These are phyloP conservation scores for Plectosphaerella plurivora DNA, from an alignment of 2,329 filamentous ascomycete genomes.

Conservation along the genomic window DNA sequence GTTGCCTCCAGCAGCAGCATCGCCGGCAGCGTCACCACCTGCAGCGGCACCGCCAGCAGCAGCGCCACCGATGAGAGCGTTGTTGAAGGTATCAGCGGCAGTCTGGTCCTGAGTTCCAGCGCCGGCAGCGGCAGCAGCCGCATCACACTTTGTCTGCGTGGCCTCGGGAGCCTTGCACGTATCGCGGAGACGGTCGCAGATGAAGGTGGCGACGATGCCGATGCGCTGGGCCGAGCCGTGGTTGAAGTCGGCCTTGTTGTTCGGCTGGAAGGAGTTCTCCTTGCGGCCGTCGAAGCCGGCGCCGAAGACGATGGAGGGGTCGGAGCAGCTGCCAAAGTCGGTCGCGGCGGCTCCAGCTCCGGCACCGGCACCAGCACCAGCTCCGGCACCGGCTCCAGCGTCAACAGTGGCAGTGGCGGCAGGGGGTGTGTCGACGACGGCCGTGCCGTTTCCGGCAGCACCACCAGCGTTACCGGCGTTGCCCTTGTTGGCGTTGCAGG, in stretches of 20 bases:
- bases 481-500: background rate
- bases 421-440: constrained; percentile 8
- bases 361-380: background rate
- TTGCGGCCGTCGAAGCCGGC: constrained; percentile 41
- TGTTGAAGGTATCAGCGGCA: constrained; percentile 20
- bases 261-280: constrained; percentile 34
- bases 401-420: background rate
- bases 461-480: background rate
- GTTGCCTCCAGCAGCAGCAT: background rate
- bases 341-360: constrained; percentile 11
- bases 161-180: constrained; percentile 15
- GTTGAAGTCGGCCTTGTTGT: constrained; percentile 37
- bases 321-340: constrained; percentile 41
- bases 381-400: constrained; percentile 1
- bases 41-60: background rate
- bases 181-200: constrained; percentile 35
- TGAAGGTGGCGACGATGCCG: constrained; percentile 39
- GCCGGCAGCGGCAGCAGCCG: constrained; percentile 11
- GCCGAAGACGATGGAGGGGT: constrained; percentile 45
- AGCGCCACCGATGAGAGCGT: constrained; percentile 7
- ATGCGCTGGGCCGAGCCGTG: constrained; percentile 43
- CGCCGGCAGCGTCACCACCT: background rate
- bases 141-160: constrained; percentile 4
- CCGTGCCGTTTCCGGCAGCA: constrained; percentile 6
- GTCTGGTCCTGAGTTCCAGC: constrained; percentile 15